Evolutionary conservation across 768 basidiomycete species (phyloP).

Genomic region (Rickenella mellea): DNA sequence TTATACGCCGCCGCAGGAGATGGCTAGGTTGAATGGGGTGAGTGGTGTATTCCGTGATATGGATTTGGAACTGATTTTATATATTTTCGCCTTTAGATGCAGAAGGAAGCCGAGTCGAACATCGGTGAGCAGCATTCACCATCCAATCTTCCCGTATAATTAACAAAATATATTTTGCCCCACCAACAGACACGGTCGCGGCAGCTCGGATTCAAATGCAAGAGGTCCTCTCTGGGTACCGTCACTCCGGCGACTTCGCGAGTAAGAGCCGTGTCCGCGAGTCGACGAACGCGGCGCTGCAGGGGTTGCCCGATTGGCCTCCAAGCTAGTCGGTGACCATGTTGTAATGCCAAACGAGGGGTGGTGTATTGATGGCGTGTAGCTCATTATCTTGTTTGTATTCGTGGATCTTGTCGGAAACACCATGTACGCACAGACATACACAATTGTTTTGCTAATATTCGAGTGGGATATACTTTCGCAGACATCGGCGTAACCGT

Average conservation of each 20-base stretch:
- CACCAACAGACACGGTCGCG: slow-evolving; percentile 45
- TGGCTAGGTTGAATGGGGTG: slow-evolving; percentile 50
- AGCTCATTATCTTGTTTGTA: neutral
- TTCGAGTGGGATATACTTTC: too few species aligned
- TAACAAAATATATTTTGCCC: neutral
- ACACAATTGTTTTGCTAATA: too few species aligned
- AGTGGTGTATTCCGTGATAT: slow-evolving; percentile 14
- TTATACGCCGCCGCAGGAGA: slow-evolving; percentile 34
- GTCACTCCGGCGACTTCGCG: slow-evolving; percentile 61
- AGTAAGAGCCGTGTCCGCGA: slow-evolving; percentile 73
- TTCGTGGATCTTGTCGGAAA: neutral
- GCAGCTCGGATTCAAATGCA: slow-evolving; percentile 70
- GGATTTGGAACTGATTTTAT: neutral
- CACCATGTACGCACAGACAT: too few species aligned
- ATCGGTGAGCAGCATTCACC: slow-evolving; percentile 13
- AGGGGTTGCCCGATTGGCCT: slow-evolving; percentile 70
- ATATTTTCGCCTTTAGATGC: slow-evolving; percentile 11
- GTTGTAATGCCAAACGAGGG: neutral
- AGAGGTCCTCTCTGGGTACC: slow-evolving; percentile 64
- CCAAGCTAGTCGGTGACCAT: slow-evolving; percentile 9
- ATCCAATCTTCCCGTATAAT: neutral
- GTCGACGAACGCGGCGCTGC: slow-evolving; percentile 66
- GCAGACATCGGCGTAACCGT: too few species aligned
- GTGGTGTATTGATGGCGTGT: neutral
- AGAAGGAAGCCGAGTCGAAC: slow-evolving; percentile 18